Percentiles rank a stretch among this genome's conserved stretches.
phyloP scores from a whole-genome alignment of 805 yeast species.

The Candida stauntonica region DNA sequence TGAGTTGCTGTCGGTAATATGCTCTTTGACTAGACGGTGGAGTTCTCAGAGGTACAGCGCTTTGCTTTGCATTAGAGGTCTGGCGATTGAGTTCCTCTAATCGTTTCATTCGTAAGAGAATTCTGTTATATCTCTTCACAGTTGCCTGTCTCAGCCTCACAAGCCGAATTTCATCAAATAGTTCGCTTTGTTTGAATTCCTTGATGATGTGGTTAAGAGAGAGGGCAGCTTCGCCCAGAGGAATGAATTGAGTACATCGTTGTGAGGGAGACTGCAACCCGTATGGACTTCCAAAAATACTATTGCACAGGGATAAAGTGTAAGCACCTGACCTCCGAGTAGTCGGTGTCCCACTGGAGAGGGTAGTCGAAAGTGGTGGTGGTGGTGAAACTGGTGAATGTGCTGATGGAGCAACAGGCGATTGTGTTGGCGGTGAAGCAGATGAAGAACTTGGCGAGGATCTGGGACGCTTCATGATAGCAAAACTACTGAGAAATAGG shows the following conservation, averaged over 20 bases:
- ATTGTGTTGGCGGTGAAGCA: no score
- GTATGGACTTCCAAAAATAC: constrained; percentile 5
- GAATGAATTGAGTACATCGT: not conserved
- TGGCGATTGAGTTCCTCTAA: not conserved
- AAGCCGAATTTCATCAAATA: constrained; percentile 5
- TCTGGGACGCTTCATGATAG: no score
- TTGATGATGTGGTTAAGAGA: constrained; percentile 3
- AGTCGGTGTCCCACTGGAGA: not conserved
- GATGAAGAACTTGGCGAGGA: no score
- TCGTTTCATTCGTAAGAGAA: constrained; percentile 1
- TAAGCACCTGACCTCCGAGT: constrained; percentile 1
- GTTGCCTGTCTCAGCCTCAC: constrained; percentile 5
- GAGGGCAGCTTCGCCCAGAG: not conserved
- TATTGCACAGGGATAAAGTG: constrained; percentile 6
- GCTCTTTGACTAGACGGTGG: not conserved
- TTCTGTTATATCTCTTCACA: constrained; percentile 8
- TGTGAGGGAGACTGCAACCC: not conserved
- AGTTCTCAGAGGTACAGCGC: not conserved
- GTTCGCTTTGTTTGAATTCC: constrained; percentile 4
- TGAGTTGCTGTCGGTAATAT: constrained; percentile 1
- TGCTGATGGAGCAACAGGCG: no score
- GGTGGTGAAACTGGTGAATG: not conserved
- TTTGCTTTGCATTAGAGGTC: no score
- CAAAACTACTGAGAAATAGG: no score
- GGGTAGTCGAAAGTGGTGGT: not conserved